Evolutionary conservation across 2,329 filamentous ascomycete species (phyloP), one percentile per base, ranked within the genome.

Genomic region (Clonostachys rosea): DNA sequence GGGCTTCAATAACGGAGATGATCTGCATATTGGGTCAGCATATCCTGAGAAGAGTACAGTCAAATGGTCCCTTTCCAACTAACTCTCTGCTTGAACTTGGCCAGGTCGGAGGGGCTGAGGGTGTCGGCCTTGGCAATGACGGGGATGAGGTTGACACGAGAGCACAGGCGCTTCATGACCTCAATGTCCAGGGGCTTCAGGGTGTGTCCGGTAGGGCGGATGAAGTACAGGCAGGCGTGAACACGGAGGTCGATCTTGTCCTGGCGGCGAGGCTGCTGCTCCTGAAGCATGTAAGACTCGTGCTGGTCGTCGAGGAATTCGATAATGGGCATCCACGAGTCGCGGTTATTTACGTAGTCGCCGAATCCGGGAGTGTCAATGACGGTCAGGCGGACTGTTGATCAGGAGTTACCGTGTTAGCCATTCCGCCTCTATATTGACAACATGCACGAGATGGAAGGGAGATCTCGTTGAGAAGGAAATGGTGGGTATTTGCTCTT

Each of bases 291-390:
- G 75, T 99, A 99, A 36, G 94, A 99, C 80, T 99, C 94, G 71
- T 99, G 95, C 81, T 99, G 94, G 75, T 99, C 94, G 74, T 99
- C 94, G 63, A 99, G 81, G 79, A 99, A 99, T 74, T 99, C 94
- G 72, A 99, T 97, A 67, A 99, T 97, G 68, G 94, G 94, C 82
- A 96, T 95, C 94, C 94, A 99, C 54, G 94, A 97, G 73, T 99
- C 94, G 66, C 92, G 89, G 83, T 99, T 99, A 87, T 99, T 99
- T 70, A 99, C 94, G 67, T 99, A 99, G 82, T 99, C 94, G 71
- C 94, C 94, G 66, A 99, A 99, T 60, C 94, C 94, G 62, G 94
- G 94, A 54, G 94, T 99, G 70, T 99, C 94, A 68, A 99, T 99
- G 64, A 99, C 94, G 55, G 94, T 99, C 65, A 99, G 77, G 67